These are phyloP conservation scores for Adansonia rubrostipa DNA, from an alignment of 441 rosid genomes.

Conservation along the genomic window DNA sequence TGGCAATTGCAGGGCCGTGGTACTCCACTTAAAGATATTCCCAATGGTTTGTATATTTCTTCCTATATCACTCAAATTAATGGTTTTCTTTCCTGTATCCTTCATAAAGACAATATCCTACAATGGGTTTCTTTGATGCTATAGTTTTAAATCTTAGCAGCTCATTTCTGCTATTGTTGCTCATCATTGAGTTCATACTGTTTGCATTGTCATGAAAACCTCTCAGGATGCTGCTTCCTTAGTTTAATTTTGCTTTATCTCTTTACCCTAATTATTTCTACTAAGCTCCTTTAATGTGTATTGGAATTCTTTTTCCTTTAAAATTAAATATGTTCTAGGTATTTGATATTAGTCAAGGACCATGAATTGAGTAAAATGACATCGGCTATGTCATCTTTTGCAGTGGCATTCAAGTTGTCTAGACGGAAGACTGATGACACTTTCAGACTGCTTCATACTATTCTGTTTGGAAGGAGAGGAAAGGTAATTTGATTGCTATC, in stretches of 20 bases:
- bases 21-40: constrained; percentile 82
- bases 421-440: constrained; percentile 82
- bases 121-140: not conserved
- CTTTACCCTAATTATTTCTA: not conserved
- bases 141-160: constrained; percentile 3
- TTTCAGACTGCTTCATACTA: constrained; percentile 72
- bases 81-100: not conserved
- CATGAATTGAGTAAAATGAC: constrained; percentile 26
- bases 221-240: constrained; percentile 12
- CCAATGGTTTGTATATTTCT: constrained; percentile 66
- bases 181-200: not conserved
- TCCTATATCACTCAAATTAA: not conserved
- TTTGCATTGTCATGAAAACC: constrained; percentile 1
- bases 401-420: constrained; percentile 86
- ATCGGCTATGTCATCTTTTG: constrained; percentile 31
- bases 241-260: not conserved
- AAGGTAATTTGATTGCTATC: constrained; percentile 55
- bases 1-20: constrained; percentile 84
- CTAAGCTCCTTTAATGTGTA: constrained; percentile 17
- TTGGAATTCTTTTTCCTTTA: constrained; percentile 6
- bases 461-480: constrained; percentile 87
- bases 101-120: not conserved
- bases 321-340: constrained; percentile 10
- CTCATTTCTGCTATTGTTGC: not conserved
- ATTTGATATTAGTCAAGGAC: not conserved